Conservation (phyloP, 2,329 filamentous ascomycete species). For the Cryphonectria nitschkei region DNA sequence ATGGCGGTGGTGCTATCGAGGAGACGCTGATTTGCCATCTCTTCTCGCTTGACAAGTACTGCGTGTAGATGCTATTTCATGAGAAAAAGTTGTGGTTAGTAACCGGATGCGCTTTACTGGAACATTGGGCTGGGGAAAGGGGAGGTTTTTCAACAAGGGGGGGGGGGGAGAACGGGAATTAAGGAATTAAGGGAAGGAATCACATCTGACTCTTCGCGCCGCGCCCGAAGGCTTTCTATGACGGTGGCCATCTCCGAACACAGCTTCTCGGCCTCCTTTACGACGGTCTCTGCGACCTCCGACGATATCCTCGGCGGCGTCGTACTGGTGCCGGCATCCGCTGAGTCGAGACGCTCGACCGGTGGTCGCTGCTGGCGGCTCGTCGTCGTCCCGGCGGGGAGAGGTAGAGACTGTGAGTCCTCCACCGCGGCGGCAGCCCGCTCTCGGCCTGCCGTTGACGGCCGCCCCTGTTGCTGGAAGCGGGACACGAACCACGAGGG, state of each 20-base stretch:
- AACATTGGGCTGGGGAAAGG: neutral
- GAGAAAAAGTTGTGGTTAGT: constrained; percentile 12
- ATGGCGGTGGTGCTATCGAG: constrained; percentile 63
- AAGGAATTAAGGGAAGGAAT: constrained; percentile 20
- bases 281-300: constrained; percentile 34
- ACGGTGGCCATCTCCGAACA: constrained; percentile 54
- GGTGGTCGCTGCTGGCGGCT: neutral
- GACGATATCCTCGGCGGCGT: constrained; percentile 28
- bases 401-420: neutral
- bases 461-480: constrained; percentile 24
- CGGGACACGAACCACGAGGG: constrained; percentile 28
- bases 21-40: constrained; percentile 61
- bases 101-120: neutral
- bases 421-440: neutral
- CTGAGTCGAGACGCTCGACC: constrained; percentile 23
- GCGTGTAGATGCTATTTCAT: constrained; percentile 60
- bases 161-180: constrained; percentile 36
- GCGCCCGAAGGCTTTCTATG: constrained; percentile 54
- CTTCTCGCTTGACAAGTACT: constrained; percentile 60
- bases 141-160: neutral
- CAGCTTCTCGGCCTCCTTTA: constrained; percentile 46
- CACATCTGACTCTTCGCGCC: constrained; percentile 63
- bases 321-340: constrained; percentile 10
- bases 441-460: neutral
- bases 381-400: neutral